Evolutionary conservation across 306 rosid species (phyloP), one percentile per base, ranked within the genome.

Genomic region (Pyrus pyrifolia): DNA sequence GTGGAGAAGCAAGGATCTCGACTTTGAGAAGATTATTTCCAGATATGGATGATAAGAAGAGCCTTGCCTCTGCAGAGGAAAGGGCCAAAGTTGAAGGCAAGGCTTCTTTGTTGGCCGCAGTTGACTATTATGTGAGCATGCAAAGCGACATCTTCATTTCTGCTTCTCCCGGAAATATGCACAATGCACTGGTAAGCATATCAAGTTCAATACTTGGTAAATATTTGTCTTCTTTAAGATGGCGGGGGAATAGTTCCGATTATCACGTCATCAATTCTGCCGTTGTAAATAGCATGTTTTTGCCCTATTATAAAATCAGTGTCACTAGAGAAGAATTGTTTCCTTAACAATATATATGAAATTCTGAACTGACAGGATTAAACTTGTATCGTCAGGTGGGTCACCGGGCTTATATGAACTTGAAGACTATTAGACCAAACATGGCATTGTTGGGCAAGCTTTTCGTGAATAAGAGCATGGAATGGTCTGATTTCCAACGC

Each of bases 81-180:
- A 89, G 93, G 63, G 71, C 87, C 68, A 79, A 40, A 81, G 81
- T 92, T 61, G 93, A 88, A 79, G 96, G 96, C 70, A 92, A 90
- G 78, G 99, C 98, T 81, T 95, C 99, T 60, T 84, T 90, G 42
- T 85, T 84, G 77, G 96, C 97, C 66, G 99, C 97, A 46, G 91
- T 95, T 63, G 97, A 95, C 82, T 92, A 95, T 85, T 91, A 89
- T 78, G 88, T 92, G 74, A 88, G 91, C 84, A 71, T 92, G 91
- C 93, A 88, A 49, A 95, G 97, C 72, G 91, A 92, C 87, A 83
- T 95, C 81, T 95, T 89, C 88, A 88, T 95, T 80, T 95, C 97
- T 83, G 99, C 97, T 84, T 92, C 99, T 45, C 97, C 97, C 2
- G 99, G 99, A 83, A 92, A 95, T 70, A 95, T 95, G 99, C 99